These are phyloP conservation scores for Diaporthe eres DNA, from an alignment of 2,329 filamentous ascomycete genomes.

Conservation along the genomic window DNA sequence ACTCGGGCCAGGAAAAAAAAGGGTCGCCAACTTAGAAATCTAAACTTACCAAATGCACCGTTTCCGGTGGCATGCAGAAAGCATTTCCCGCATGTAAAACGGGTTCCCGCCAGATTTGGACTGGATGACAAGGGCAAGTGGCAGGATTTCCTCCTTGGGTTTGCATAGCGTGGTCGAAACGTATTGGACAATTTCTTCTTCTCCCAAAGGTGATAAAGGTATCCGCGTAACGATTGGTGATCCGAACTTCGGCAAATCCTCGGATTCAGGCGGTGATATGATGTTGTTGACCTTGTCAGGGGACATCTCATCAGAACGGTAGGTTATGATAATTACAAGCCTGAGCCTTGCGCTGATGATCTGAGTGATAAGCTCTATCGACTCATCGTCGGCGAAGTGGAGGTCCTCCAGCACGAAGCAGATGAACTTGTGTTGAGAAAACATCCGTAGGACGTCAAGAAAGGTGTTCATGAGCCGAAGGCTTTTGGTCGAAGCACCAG, in stretches of 20 bases:
- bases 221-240: slow-evolving; percentile 77
- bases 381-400: slow-evolving; percentile 91
- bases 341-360: slow-evolving; percentile 85
- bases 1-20: not conserved
- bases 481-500: slow-evolving; percentile 71
- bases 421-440: slow-evolving; percentile 87
- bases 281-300: slow-evolving; percentile 68
- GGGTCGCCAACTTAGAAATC: not conserved
- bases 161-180: slow-evolving; percentile 86
- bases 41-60: slow-evolving; percentile 84
- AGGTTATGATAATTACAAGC: slow-evolving; percentile 86
- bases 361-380: slow-evolving; percentile 84
- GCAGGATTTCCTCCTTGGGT: slow-evolving; percentile 78
- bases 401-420: slow-evolving; percentile 91
- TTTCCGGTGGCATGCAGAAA: slow-evolving; percentile 85
- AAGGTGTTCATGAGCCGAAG: slow-evolving; percentile 90
- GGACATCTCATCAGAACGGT: slow-evolving; percentile 75
- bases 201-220: slow-evolving; percentile 78
- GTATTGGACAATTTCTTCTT: slow-evolving; percentile 86
- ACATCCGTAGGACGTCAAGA: slow-evolving; percentile 85
- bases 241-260: slow-evolving; percentile 62
- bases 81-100: slow-evolving; percentile 92
- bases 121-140: slow-evolving; percentile 86
- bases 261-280: slow-evolving; percentile 66
- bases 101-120: slow-evolving; percentile 91